Percentiles rank a stretch among this genome's conserved stretches.
These are phyloP conservation scores for Mycocentrospora acerina DNA, from an alignment of 2,329 filamentous ascomycete species.

Conservation along the genomic window DNA sequence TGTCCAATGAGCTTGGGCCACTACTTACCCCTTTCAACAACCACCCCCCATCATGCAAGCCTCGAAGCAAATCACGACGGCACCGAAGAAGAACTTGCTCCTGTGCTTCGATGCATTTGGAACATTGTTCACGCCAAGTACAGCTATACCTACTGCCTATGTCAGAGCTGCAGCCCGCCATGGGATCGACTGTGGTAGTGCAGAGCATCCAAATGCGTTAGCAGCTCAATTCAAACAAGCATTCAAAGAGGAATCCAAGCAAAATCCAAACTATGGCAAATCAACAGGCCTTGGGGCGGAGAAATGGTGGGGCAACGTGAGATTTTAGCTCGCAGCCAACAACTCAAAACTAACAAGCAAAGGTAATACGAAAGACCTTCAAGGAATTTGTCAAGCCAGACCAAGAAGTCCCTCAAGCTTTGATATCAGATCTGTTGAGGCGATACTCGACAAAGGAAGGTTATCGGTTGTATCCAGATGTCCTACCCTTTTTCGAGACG, in stretches of 20 bases:
- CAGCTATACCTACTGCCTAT: slow-evolving; percentile 57
- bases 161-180: slow-evolving; percentile 52
- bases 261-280: slow-evolving; percentile 62
- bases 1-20: slow-evolving; percentile 25
- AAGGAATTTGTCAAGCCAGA: slow-evolving; percentile 24
- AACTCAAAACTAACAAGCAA: slow-evolving; percentile 20
- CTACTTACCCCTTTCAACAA: slow-evolving; percentile 20
- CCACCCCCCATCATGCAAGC: too few relatives aligned
- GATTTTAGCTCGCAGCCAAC: slow-evolving; percentile 12
- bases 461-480: slow-evolving; percentile 53
- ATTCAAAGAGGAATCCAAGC: slow-evolving; percentile 50
- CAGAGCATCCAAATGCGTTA: slow-evolving; percentile 32
- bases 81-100: slow-evolving; percentile 51
- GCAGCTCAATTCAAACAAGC: slow-evolving; percentile 41
- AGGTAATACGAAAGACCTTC: slow-evolving; percentile 58
- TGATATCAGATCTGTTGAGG: slow-evolving; percentile 53
- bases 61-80: slow-evolving; percentile 3
- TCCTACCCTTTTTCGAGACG: slow-evolving; percentile 48
- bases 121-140: slow-evolving; percentile 60
- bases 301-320: slow-evolving; percentile 63
- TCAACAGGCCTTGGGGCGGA: slow-evolving; percentile 53
- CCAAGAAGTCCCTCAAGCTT: slow-evolving; percentile 45
- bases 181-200: slow-evolving; percentile 49
- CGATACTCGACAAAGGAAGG: slow-evolving; percentile 58
- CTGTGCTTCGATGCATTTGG: slow-evolving; percentile 66